Evolutionary conservation across 371 early-diverging fungal species (phyloP).

Genomic region (Apophysomyces elegans): DNA sequence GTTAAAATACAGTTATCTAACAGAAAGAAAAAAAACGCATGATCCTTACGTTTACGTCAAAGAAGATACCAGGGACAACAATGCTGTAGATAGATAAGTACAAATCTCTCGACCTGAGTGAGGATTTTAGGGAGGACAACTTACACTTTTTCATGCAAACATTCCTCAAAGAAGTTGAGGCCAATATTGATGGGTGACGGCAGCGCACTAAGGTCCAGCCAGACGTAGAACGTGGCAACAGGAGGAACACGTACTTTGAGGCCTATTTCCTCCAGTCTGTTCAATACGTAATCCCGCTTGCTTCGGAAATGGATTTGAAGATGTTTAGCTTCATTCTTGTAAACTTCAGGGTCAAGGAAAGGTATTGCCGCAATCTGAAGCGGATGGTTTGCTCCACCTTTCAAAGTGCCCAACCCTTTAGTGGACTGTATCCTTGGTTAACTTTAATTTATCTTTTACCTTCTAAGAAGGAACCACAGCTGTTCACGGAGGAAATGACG

Average conservation of each 20-base stretch:
- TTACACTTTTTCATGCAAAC: slow-evolving; percentile 52
- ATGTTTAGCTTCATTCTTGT: slow-evolving; percentile 39
- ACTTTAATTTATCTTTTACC: slow-evolving; percentile 18
- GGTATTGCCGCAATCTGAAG: slow-evolving; percentile 54
- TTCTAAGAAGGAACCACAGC: slow-evolving; percentile 53
- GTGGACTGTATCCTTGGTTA: neutral
- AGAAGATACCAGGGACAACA: slow-evolving; percentile 57
- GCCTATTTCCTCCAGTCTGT: slow-evolving; percentile 40
- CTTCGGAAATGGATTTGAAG: slow-evolving; percentile 48
- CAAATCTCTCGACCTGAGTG: no score
- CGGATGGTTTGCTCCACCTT: slow-evolving; percentile 56
- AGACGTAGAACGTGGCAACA: slow-evolving; percentile 54
- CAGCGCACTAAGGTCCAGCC: slow-evolving; percentile 45
- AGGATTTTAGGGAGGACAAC: slow-evolving; percentile 2
- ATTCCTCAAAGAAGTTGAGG: slow-evolving; percentile 54
- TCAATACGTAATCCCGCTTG: slow-evolving; percentile 50
- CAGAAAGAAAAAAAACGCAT: neutral
- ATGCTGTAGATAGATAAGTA: slow-evolving; percentile 19
- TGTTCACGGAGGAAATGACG: slow-evolving; percentile 48
- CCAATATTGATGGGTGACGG: slow-evolving; percentile 55
- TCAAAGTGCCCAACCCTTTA: neutral
- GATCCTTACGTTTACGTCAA: slow-evolving; percentile 52
- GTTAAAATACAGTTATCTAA: neutral
- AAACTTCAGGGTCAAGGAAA: slow-evolving; percentile 43
- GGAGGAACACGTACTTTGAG: slow-evolving; percentile 43